Evolutionary conservation across 805 yeast species (phyloP).

Genomic region (Yamadazyma endophytica): DNA sequence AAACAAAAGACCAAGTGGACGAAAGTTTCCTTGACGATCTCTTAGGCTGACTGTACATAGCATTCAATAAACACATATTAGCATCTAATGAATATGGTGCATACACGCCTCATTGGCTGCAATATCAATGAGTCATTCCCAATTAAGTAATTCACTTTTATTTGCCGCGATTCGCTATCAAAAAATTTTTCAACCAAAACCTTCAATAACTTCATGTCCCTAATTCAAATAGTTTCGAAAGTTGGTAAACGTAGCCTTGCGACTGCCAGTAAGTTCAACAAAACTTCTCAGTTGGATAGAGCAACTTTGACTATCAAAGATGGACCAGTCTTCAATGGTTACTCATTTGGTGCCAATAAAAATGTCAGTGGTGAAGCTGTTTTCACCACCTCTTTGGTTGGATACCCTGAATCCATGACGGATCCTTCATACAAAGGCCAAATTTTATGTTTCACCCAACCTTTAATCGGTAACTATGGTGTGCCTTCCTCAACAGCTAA

Average conservation of each 20-base stretch:
- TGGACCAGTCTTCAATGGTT: conserved; percentile 91
- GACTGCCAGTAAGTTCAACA: conserved; percentile 31
- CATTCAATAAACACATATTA: too few relatives aligned
- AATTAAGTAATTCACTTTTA: conserved; percentile 3
- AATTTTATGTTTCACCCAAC: conserved; percentile 94
- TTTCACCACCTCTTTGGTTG: conserved; percentile 95
- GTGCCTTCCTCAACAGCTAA: conserved; percentile 82
- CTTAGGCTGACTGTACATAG: conserved; percentile 5
- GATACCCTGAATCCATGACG: conserved; percentile 98
- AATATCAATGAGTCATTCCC: conserved; percentile 8
- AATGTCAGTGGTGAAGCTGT: conserved; percentile 96
- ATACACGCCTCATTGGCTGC: neutral
- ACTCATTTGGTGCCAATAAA: conserved; percentile 92
- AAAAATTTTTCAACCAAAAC: conserved; percentile 2
- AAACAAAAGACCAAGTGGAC: neutral
- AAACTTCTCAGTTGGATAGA: conserved; percentile 52
- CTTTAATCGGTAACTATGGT: conserved; percentile 96
- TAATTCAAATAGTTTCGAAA: neutral
- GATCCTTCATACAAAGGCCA: conserved; percentile 98
- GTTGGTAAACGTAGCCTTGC: conserved; percentile 17
- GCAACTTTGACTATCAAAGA: conserved; percentile 89
- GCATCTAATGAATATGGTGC: neutral
- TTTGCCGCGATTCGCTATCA: conserved; percentile 36
- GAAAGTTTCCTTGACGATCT: conserved; percentile 10
- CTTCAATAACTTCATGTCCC: neutral